These are phyloP conservation scores for Xylariaceae sp. DNA, from an alignment of 2,329 filamentous ascomycete genomes.

Conservation along the genomic window DNA sequence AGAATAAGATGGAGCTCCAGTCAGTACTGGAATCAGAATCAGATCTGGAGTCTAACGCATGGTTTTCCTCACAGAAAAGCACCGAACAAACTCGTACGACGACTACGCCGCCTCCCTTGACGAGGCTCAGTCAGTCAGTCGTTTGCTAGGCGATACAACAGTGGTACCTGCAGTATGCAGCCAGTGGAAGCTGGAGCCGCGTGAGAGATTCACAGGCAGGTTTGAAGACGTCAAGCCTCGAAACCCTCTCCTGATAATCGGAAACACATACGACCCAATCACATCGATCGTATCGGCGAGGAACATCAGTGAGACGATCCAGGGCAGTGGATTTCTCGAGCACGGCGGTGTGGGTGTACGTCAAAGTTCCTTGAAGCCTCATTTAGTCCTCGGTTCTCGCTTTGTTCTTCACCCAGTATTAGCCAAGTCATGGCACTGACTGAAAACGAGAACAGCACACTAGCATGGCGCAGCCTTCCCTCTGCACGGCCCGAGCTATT, in stretches of 20 bases:
- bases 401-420: too few species aligned
- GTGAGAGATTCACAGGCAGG: slow-evolving; percentile 33
- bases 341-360: slow-evolving; percentile 36
- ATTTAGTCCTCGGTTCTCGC: not conserved
- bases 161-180: slow-evolving; percentile 29
- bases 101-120: slow-evolving; percentile 27
- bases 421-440: not conserved
- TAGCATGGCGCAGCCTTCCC: slow-evolving; percentile 21
- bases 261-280: slow-evolving; percentile 36
- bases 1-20: too few species aligned
- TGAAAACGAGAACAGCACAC: slow-evolving; percentile 11
- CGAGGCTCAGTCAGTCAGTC: slow-evolving; percentile 25
- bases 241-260: slow-evolving; percentile 34
- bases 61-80: not conserved
- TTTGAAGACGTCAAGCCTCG: slow-evolving; percentile 27
- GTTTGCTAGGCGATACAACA: slow-evolving; percentile 25
- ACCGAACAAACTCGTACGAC: slow-evolving; percentile 26
- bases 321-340: slow-evolving; percentile 36
- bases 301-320: slow-evolving; percentile 35
- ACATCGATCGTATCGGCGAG: slow-evolving; percentile 36
- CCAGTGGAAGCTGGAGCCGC: slow-evolving; percentile 36
- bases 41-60: not conserved
- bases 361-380: slow-evolving; percentile 1
- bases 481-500: slow-evolving; percentile 22
- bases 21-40: too few species aligned